Conservation (phyloP, 257 asterid genomes). For the Leonotis leonurus region DNA sequence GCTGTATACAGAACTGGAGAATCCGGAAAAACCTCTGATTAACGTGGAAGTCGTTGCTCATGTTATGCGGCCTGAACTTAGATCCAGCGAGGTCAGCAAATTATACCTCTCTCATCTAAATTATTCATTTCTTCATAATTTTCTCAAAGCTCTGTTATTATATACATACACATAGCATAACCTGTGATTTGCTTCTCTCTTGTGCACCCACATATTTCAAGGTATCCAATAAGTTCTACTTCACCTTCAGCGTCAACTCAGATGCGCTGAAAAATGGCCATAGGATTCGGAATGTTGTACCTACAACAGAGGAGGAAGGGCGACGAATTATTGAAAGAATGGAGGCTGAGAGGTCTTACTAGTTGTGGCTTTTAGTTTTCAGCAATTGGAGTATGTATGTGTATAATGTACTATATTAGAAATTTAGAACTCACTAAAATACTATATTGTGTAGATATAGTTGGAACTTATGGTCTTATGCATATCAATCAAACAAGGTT, state of each 20-base stretch:
- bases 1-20: conserved; percentile 68
- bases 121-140: neutral
- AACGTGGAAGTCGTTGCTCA: conserved; percentile 93
- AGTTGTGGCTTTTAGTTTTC: neutral
- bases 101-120: neutral
- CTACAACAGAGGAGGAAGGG: conserved; percentile 89
- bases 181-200: neutral
- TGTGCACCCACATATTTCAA: conserved; percentile 16
- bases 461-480: neutral
- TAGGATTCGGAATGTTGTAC: conserved; percentile 68
- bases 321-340: conserved; percentile 70
- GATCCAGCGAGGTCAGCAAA: conserved; percentile 69
- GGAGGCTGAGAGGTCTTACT: conserved; percentile 60
- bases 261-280: conserved; percentile 45
- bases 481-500: neutral
- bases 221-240: conserved; percentile 96
- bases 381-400: neutral
- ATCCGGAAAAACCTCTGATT: conserved; percentile 51
- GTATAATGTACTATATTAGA: no score
- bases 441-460: neutral
- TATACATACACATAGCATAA: neutral
- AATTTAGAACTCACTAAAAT: neutral
- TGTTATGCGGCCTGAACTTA: conserved; percentile 74
- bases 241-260: conserved; percentile 60
- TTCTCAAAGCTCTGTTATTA: no score